These are phyloP conservation scores for Phlyctochytrium bullatum DNA, from an alignment of 192 early-diverging fungal species.

Conservation along the genomic window DNA sequence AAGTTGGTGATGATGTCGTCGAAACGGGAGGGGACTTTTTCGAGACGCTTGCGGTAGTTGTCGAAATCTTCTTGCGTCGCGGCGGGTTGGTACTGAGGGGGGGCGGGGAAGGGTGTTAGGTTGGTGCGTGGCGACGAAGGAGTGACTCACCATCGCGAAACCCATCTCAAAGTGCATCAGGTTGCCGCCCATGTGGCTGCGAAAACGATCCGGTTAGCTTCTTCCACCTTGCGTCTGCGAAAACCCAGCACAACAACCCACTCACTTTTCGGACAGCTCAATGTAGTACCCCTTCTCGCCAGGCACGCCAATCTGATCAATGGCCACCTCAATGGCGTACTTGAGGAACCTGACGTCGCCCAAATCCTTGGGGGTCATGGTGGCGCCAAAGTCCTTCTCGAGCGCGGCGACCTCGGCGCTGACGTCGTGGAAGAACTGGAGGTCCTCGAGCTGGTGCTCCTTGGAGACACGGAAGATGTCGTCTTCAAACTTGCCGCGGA, in stretches of 20 bases:
- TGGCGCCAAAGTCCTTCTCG: background rate
- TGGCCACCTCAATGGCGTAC: constrained; percentile 3
- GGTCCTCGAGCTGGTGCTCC: background rate
- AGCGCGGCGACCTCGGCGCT: background rate
- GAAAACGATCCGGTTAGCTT: background rate
- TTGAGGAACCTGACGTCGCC: constrained; percentile 4
- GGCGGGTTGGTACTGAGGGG: constrained; percentile 15
- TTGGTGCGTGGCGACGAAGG: background rate
- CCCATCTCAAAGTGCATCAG: constrained; percentile 20
- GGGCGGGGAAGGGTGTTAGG: background rate
- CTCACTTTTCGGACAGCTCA: constrained; percentile 19
- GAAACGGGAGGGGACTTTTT: constrained; percentile 15
- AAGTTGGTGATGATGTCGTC: constrained; percentile 26
- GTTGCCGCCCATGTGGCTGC: constrained; percentile 21
- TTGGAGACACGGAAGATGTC: background rate
- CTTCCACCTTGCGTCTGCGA: background rate
- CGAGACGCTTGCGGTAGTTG: constrained; percentile 26
- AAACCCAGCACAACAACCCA: background rate
- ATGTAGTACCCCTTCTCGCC: constrained; percentile 22
- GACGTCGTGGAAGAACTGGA: background rate
- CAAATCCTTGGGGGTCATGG: background rate
- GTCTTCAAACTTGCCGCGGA: background rate
- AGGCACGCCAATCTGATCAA: constrained; percentile 10
- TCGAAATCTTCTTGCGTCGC: constrained; percentile 22
- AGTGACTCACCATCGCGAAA: background rate